Evolutionary conservation across 2,329 filamentous ascomycete species (phyloP).

Genomic region (Diplocarpon mali): DNA sequence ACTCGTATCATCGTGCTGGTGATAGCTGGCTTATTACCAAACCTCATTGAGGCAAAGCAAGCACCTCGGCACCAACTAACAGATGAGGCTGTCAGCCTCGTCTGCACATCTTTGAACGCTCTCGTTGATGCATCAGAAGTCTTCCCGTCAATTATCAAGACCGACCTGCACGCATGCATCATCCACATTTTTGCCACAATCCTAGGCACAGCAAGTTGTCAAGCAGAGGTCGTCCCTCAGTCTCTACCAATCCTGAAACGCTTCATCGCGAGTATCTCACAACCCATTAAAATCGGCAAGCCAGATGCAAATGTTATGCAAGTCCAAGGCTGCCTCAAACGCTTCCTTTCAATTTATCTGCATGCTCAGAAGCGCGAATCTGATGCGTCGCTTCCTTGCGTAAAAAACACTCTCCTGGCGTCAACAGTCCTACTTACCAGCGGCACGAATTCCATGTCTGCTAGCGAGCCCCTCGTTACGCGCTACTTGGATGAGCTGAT

Average conservation of each 20-base stretch:
- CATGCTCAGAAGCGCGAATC: conserved; percentile 64
- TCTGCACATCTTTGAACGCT: conserved; percentile 71
- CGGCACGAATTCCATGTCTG: conserved; percentile 60
- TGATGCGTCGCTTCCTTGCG: conserved; percentile 70
- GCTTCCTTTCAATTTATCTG: conserved; percentile 71
- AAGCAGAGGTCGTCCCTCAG: conserved; percentile 80
- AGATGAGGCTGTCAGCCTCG: conserved; percentile 74
- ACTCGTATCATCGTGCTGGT: conserved; percentile 94
- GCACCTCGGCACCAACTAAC: conserved; percentile 64
- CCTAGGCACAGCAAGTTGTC: conserved; percentile 75
- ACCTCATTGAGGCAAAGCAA: conserved; percentile 54
- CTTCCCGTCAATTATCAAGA: conserved; percentile 93
- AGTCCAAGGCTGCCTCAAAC: conserved; percentile 68
- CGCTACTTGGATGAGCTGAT: conserved; percentile 71
- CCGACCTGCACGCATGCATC: conserved; percentile 91
- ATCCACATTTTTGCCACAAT: conserved; percentile 94
- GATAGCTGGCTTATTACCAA: conserved; percentile 76
- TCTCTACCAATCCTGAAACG: conserved; percentile 84
- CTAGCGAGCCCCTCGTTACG: conserved; percentile 62
- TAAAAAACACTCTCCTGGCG: conserved; percentile 85
- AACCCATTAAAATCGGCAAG: conserved; percentile 30
- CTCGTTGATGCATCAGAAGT: conserved; percentile 91
- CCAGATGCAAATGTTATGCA: conserved; percentile 37
- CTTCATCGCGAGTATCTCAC: conserved; percentile 69
- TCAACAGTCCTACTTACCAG: conserved; percentile 82